Percentiles rank a stretch among this genome's conserved stretches.
Conservation (phyloP, 257 asterid species). For the Solanum sitiens region DNA sequence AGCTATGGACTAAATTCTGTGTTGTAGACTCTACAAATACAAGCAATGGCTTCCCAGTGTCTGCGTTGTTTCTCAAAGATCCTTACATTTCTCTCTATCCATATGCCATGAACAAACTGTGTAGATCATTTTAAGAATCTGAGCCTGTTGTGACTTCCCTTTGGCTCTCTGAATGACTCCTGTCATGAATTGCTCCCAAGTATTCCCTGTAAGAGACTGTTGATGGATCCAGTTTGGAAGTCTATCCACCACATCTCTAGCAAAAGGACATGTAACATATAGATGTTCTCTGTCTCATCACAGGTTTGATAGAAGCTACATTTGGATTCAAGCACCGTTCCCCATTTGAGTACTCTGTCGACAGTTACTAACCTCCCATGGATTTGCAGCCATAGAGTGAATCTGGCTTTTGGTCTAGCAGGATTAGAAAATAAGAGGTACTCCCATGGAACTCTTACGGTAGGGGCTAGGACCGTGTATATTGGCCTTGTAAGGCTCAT, state of each 20-base stretch:
- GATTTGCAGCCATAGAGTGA: not conserved
- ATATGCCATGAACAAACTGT: not conserved
- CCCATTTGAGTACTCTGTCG: not conserved
- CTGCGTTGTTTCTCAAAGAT: not conserved
- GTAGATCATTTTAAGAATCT: not conserved
- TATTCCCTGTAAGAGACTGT: not conserved
- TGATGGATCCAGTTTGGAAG: not conserved
- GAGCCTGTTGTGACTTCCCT: not conserved
- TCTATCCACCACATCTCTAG: not conserved
- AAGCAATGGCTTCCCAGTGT: not conserved
- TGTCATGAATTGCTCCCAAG: not conserved
- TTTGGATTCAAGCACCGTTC: not conserved
- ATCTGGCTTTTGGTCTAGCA: not conserved
- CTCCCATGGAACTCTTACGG: not conserved
- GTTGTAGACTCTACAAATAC: not conserved
- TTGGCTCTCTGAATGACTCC: not conserved
- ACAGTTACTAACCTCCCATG: not conserved
- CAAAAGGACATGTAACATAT: not conserved
- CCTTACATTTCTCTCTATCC: not conserved
- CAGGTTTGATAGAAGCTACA: not conserved
- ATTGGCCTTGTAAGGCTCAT: not conserved
- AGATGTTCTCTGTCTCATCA: not conserved
- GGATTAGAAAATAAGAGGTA: not conserved
- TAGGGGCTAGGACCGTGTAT: not conserved
- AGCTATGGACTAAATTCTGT: not conserved